Conservation (phyloP, 108 stramenopile genomes). For the Nitzschia palea region DNA sequence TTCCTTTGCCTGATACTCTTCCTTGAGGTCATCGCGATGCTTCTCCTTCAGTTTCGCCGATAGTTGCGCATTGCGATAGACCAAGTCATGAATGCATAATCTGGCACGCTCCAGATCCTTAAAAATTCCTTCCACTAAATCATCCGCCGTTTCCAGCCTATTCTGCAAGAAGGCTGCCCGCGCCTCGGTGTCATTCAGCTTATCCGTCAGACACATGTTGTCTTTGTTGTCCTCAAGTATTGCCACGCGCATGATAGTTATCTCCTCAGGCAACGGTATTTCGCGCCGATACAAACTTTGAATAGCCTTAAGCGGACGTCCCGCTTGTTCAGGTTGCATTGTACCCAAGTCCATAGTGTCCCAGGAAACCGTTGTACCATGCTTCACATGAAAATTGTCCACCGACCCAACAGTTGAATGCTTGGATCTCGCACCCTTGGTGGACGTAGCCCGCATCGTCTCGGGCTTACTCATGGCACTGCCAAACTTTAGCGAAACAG, state of each 20-base stretch:
- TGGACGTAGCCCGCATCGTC: constrained; percentile 10
- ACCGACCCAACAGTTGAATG: constrained; percentile 4
- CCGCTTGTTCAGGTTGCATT: constrained; percentile 8
- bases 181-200: constrained; percentile 20
- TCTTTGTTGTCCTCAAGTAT: background rate
- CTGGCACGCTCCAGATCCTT: constrained; percentile 42
- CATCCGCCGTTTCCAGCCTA: constrained; percentile 34
- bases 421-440: background rate
- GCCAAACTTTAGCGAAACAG: constrained; percentile 17
- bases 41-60: constrained; percentile 20
- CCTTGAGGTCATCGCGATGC: constrained; percentile 27
- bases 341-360: constrained; percentile 27
- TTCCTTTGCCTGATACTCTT: constrained; percentile 31
- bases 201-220: constrained; percentile 25
- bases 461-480: constrained; percentile 26
- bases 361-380: constrained; percentile 19
- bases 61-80: constrained; percentile 29
- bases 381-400: constrained; percentile 4
- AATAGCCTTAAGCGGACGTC: constrained; percentile 20
- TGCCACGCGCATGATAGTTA: constrained; percentile 27
- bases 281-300: constrained; percentile 15
- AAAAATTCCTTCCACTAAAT: constrained; percentile 32
- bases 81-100: constrained; percentile 34
- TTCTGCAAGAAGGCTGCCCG: constrained; percentile 31
- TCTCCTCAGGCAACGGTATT: constrained; percentile 26